phyloP scores from a whole-genome alignment of 1,284 basidiomycete genomes.

The Microbotryum lychnidis-dioicae region DNA sequence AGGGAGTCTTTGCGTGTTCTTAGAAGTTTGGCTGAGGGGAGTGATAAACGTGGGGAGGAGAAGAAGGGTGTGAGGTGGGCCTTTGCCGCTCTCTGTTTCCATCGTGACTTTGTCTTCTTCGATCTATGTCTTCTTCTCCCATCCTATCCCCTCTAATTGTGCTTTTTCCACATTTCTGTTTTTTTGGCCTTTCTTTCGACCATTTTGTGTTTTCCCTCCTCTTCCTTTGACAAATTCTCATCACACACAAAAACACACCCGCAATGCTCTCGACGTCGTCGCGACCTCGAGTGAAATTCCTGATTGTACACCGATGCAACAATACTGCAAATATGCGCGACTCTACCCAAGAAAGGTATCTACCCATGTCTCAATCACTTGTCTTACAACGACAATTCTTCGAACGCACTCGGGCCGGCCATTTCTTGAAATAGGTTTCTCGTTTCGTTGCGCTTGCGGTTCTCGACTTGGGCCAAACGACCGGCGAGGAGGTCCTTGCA shows the following conservation, averaged over 20 bases:
- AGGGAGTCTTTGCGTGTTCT: too few species aligned
- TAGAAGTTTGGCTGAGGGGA: not conserved
- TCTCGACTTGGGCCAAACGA: conserved; percentile 19
- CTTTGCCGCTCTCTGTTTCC: not conserved
- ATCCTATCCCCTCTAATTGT: not conserved
- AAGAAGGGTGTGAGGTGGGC: not conserved
- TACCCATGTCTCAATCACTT: too few species aligned
- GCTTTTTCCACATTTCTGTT: not conserved
- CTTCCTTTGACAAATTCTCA: not conserved
- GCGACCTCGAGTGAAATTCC: too few species aligned
- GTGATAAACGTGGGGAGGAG: not conserved
- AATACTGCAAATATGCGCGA: too few species aligned
- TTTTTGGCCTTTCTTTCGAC: not conserved
- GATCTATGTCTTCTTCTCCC: not conserved
- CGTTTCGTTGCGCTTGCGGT: conserved; percentile 1
- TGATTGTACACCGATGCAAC: too few species aligned
- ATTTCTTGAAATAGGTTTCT: too few species aligned
- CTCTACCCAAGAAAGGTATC: too few species aligned
- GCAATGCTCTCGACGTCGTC: too few species aligned
- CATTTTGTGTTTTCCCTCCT: not conserved
- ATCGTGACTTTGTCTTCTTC: not conserved
- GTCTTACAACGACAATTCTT: too few species aligned
- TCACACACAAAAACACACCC: too few species aligned
- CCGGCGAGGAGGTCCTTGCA: conserved; percentile 20
- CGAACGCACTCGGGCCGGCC: too few species aligned